phyloP scores from a whole-genome alignment of 768 basidiomycete species.

The Pulveroboletus sp. region DNA sequence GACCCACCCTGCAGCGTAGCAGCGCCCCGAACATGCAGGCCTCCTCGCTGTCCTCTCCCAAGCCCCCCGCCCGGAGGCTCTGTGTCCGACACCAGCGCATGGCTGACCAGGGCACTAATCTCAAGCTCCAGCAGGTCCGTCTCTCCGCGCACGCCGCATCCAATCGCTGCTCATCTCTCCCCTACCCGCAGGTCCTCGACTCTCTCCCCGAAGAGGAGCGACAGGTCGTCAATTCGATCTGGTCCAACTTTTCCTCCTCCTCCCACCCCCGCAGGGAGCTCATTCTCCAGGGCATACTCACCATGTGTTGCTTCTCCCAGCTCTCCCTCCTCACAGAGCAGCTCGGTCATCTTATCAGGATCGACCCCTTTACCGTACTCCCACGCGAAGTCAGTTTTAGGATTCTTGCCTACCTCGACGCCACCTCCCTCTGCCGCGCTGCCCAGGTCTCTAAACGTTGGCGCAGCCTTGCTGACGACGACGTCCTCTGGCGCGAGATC shows the following conservation, averaged over 20 bases:
- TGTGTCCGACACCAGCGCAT: conserved; percentile 94
- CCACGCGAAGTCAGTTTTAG: conserved; percentile 88
- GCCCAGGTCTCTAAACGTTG: conserved; percentile 86
- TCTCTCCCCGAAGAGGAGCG: conserved; percentile 81
- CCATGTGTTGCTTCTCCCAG: conserved; percentile 99
- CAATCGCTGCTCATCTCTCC: conserved; percentile 6
- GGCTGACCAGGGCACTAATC: conserved; percentile 92
- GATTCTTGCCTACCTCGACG: conserved; percentile 85
- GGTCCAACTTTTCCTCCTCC: conserved; percentile 96
- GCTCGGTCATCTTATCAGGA: conserved; percentile 85
- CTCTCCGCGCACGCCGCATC: not conserved
- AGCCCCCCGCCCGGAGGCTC: conserved; percentile 55
- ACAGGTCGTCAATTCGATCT: conserved; percentile 83
- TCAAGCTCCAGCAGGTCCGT: conserved; percentile 82
- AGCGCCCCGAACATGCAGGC: not conserved
- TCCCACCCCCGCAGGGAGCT: conserved; percentile 86
- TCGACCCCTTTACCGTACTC: conserved; percentile 89
- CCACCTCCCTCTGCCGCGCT: conserved; percentile 87
- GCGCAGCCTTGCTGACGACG: conserved; percentile 89
- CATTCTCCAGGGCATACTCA: conserved; percentile 93
- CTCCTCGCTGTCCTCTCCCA: conserved; percentile 14
- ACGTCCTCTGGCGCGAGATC: conserved; percentile 91
- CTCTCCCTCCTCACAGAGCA: conserved; percentile 93
- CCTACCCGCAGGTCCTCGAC: conserved; percentile 71
- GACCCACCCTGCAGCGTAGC: not conserved